These are phyloP conservation scores for Aspergillus phoenicis DNA, from an alignment of 2,329 filamentous ascomycete species.

Conservation along the genomic window DNA sequence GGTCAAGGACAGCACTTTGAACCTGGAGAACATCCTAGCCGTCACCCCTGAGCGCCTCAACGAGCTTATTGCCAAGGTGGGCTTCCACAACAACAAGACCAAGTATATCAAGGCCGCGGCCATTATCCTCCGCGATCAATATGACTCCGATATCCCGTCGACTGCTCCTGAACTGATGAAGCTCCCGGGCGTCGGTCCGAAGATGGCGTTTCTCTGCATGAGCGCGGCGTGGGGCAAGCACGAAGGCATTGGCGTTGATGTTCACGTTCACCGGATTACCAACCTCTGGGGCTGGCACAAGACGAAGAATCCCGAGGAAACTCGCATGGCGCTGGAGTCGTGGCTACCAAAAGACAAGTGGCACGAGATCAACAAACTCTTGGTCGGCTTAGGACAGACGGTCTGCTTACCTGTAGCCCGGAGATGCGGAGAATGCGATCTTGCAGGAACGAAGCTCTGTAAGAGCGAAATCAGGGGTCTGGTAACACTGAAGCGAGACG, in stretches of 20 bases:
- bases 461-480: constrained; percentile 68
- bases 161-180: constrained; percentile 73
- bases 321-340: constrained; percentile 70
- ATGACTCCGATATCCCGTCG: constrained; percentile 75
- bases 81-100: constrained; percentile 95
- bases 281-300: constrained; percentile 93
- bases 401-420: constrained; percentile 79
- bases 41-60: constrained; percentile 69
- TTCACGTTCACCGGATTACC: constrained; percentile 92
- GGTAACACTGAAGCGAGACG: constrained; percentile 51
- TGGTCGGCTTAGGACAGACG: constrained; percentile 86
- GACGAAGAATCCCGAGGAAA: constrained; percentile 80
- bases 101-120: constrained; percentile 78
- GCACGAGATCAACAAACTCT: constrained; percentile 88
- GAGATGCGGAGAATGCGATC: constrained; percentile 81
- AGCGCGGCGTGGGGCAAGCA: constrained; percentile 71
- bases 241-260: constrained; percentile 87
- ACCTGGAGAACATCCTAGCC: constrained; percentile 74
- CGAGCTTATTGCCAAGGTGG: constrained; percentile 77
- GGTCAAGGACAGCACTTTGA: constrained; percentile 57
- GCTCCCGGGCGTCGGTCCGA: constrained; percentile 85
- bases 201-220: constrained; percentile 91
- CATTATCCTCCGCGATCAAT: constrained; percentile 69
- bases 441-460: constrained; percentile 77
- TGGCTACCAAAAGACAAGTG: constrained; percentile 85